Conservation (phyloP, 768 basidiomycete genomes). For the Lenzites betulinus region DNA sequence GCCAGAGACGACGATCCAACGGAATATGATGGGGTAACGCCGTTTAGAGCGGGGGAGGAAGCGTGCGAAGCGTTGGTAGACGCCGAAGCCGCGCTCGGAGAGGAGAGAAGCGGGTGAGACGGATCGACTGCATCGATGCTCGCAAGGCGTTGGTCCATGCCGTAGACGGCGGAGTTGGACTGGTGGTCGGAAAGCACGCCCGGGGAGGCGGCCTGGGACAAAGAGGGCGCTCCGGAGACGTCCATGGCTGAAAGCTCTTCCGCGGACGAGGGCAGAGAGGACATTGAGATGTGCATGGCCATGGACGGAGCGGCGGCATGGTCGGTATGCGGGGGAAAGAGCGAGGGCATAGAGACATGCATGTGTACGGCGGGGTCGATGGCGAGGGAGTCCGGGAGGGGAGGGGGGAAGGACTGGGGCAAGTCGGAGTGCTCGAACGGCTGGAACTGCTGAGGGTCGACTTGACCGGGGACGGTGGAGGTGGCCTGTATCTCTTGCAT, state of each 20-base stretch:
- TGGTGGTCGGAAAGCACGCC: constrained; percentile 47
- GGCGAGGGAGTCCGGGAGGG: constrained; percentile 27
- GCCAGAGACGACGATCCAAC: constrained; percentile 37
- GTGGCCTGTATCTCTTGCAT: constrained; percentile 27
- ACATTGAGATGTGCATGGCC: constrained; percentile 27
- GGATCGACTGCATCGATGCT: constrained; percentile 35
- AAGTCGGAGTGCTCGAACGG: constrained; percentile 17
- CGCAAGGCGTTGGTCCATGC: constrained; percentile 37
- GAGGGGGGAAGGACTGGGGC: constrained; percentile 20
- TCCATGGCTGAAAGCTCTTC: constrained; percentile 28
- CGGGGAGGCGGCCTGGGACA: constrained; percentile 33
- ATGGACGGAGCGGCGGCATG: constrained; percentile 21
- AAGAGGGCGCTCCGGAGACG: constrained; percentile 20
- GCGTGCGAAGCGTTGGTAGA: constrained; percentile 36
- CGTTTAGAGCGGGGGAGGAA: constrained; percentile 36
- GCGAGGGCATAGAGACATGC: constrained; percentile 20
- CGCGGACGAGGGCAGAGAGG: constrained; percentile 17
- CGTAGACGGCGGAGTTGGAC: constrained; percentile 35
- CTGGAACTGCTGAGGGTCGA: constrained; percentile 29
- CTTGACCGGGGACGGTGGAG: constrained; percentile 10
- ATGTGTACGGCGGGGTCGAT: constrained; percentile 24
- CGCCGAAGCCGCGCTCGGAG: constrained; percentile 35
- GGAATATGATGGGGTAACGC: constrained; percentile 32
- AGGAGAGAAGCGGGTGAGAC: constrained; percentile 32
- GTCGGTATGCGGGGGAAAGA: constrained; percentile 29